Base-by-base conservation (phyloP, 2,329 filamentous ascomycete species). In the Ophiostoma piceae region DNA sequence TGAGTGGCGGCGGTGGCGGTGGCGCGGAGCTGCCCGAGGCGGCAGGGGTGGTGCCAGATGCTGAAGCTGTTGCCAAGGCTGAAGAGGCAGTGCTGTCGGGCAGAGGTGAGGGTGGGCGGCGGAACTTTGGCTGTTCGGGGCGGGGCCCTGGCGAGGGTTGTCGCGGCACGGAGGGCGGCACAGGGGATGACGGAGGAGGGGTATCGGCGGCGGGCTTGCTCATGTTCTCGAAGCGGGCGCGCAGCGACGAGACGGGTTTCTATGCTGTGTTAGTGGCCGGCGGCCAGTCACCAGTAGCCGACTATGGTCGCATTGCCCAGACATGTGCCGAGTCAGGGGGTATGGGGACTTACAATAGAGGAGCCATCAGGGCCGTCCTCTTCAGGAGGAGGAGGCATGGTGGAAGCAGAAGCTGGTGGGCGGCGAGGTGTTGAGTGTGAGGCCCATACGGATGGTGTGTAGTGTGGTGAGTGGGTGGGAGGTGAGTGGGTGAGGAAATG, bases 221-320 rank as follows among this genome's bases (percentile, higher is more conserved):
- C 82, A 94, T 88, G 77, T 90, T 92, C 82, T 95, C 92, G 78
- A 94, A 95, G 75, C 91, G 89, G 73, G 90, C 92, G 72, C 89
- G 86, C 72, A 95, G 83, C 68, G 91, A 94, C 68, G 92, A 95
- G 67, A 95, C 91, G 35, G 92, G 91, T 81, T 89, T 92, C 90
- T 92, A 14, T 12, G 9, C 3, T 6, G 8, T 26, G 19, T 65
- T 65, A 39, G 62, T 65, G 35, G 35, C 11, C 39, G 12, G 39
- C 12, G 12, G 39, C 39, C 39, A 41, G 39, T 41, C 8, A 9
- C 39, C 39, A 9, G 39, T 41, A 4, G 37, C 6, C 35, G 35
- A 9, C 35, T 29, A 7, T 35, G 62, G 62, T 39, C 29, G 60
- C 60, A 37, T 64, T 19, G 60, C 29, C 29, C 51, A 57, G 57